Evolutionary conservation across 768 basidiomycete genomes (phyloP).

Genomic region (Xerocomellus amylosporus): DNA sequence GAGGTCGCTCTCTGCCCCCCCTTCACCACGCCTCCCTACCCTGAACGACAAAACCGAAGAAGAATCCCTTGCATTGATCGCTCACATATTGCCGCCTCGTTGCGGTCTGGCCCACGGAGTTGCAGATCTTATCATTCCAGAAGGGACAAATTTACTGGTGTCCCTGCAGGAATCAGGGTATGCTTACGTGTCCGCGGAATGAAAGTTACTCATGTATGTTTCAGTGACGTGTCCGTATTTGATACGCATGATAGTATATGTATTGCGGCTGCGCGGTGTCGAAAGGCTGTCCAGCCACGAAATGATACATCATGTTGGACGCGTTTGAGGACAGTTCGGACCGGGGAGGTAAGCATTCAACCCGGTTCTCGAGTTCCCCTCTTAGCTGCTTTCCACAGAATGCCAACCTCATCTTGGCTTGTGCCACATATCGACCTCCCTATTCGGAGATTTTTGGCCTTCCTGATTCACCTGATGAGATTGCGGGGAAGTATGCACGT

Average conservation of each 20-base stretch:
- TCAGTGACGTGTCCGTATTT: constrained; percentile 54
- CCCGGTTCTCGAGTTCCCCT: background rate
- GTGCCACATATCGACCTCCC: constrained; percentile 36
- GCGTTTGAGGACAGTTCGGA: constrained; percentile 20
- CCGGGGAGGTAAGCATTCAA: constrained; percentile 15
- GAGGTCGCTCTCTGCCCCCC: constrained; percentile 35
- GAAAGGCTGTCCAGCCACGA: background rate
- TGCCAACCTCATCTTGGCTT: constrained; percentile 40
- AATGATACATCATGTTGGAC: constrained; percentile 20
- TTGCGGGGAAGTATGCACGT: constrained; percentile 2
- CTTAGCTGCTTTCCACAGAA: constrained; percentile 13
- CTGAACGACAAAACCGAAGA: constrained; percentile 16
- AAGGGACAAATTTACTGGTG: constrained; percentile 42
- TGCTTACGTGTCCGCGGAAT: constrained; percentile 14
- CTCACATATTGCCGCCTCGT: constrained; percentile 46
- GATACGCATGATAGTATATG: constrained; percentile 51
- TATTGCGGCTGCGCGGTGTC: constrained; percentile 23
- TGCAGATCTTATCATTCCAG: constrained; percentile 45
- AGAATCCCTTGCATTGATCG: constrained; percentile 21
- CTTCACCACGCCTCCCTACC: constrained; percentile 28
- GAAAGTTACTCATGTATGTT: constrained; percentile 4
- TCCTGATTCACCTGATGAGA: constrained; percentile 14
- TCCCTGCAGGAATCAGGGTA: constrained; percentile 69
- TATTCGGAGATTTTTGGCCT: constrained; percentile 24
- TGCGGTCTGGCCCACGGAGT: constrained; percentile 41